Evolutionary conservation across 208 protist species (phyloP), one percentile per base, ranked within the genome.

Genomic region (Jaenimonas drosophilae): DNA sequence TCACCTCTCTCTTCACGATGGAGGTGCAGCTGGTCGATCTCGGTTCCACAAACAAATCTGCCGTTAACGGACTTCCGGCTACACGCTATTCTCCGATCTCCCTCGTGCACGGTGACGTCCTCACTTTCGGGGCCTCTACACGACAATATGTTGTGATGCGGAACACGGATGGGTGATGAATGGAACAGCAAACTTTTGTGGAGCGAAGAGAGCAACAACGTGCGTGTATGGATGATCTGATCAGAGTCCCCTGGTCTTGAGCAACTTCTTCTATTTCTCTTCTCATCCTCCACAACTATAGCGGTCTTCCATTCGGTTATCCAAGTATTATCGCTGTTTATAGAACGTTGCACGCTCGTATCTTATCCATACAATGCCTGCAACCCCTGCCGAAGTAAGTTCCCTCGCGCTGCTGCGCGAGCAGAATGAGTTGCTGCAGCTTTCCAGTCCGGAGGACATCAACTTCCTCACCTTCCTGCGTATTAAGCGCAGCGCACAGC

Each of bases 1-100:
- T 25, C 37, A 21, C 9, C 16, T 6, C 14, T 11, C 37, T 42
- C 16, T 26, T n/a, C 24, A 48, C 21, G 25, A 48, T 76, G 40
- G 75, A 90, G 49, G 44, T 93, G 42, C 68, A 77, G 52, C 32
- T 94, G 19, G 51, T 67, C 3, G 85, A 94, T 51, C 51, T 94
- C 12, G 49, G 47, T 29, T 87, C 77, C 1, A 88, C 85, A 0
- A 89, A 94, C 47, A 70, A 70, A 16, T 83, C 70, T 7, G 58
- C 53, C 19, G 41, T 88, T 11, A 88, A 94, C 49, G 73, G 68
- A 4, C 67, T 70, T 49, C 41, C 28, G 6, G 16, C 90, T 17
- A 16, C 40, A 3, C 59, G 77, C 5, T 65, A 54, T 24, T 40
- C 43, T 39, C 49, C 70, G 6, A 50, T 31, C 24, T 61, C 57